Base-by-base conservation (phyloP, 2,329 filamentous ascomycete species). In the Didymella segeticola region DNA sequence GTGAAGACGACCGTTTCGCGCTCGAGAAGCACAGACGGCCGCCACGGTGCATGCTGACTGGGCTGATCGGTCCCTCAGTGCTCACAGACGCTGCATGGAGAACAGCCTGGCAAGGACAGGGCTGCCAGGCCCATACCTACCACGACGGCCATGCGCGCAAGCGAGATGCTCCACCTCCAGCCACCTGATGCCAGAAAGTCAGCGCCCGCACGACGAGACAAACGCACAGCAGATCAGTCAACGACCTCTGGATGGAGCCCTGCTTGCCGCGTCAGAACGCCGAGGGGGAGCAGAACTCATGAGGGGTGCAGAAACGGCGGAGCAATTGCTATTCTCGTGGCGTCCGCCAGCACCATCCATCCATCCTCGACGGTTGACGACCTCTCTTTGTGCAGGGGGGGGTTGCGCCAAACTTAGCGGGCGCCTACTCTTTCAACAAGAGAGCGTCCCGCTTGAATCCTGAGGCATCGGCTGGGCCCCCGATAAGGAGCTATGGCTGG, bases 401-500 rank as follows among this genome's bases (percentile, higher is more conserved):
- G 63, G 15, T 41, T 56, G 50, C 54, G 62, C 68, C 63, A 66
- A 60, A 57, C 53, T 66, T 71, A 71, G 69, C 66, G 69, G 70
- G 67, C 69, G 70, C 69, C 69, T 73, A 71, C 64, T 64, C 63
- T 68, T 66, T 61, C 61, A 60, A 58, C 59, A 50, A 50, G 57
- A 53, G 25, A 20, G 37, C 27, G 39, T 54, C 45, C 61, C 61
- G 58, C 64, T 63, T 61, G n/a, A n/a, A n/a, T n/a, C 58, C 67
- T 66, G 58, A 64, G 61, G 62, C 62, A 61, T 61, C 68, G 70
- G 67, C 67, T 66, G 64, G 59, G 60, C 53, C 62, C 65, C 68
- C 68, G 71, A 74, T 73, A 68, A 68, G 67, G 63, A 72, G 64
- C 63, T 64, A 70, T 69, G 70, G 69, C 68, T 69, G 65, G 71